Conservation (phyloP, 2,329 filamentous ascomycete species). For the Ophiocordyceps camponoti-floridani region DNA sequence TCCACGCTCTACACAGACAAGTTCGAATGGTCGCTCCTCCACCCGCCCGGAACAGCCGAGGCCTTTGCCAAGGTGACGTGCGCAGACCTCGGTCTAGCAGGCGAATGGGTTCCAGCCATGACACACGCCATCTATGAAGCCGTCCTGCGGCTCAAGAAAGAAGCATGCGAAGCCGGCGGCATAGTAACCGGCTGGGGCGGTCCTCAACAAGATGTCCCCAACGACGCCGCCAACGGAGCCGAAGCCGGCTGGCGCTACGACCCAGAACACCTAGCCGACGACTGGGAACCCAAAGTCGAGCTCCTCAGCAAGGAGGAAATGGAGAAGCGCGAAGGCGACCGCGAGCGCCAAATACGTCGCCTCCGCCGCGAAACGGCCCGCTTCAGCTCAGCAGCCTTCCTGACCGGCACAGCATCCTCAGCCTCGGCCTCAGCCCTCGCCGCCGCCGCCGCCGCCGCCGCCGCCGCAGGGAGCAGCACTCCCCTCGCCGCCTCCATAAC, state of each 20-base stretch:
- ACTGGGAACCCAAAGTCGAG: constrained; percentile 73
- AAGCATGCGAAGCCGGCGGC: constrained; percentile 82
- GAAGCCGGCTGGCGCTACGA: constrained; percentile 94
- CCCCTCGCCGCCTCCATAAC: background rate
- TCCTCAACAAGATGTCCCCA: constrained; percentile 51
- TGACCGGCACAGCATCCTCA: constrained; percentile 48
- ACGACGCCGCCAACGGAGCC: constrained; percentile 65
- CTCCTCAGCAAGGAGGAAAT: constrained; percentile 86
- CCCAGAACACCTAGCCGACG: constrained; percentile 68
- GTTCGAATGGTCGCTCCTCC: constrained; percentile 91
- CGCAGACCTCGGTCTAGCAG: constrained; percentile 71
- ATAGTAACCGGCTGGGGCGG: constrained; percentile 57
- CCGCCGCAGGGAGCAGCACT: background rate
- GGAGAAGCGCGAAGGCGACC: constrained; percentile 86
- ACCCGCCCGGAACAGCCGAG: constrained; percentile 82
- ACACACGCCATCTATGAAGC: constrained; percentile 96
- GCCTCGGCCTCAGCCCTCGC: too few species aligned
- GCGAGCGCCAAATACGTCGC: constrained; percentile 76
- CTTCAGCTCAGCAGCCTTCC: constrained; percentile 75
- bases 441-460: constrained; percentile 23
- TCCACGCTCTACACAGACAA: constrained; percentile 91
- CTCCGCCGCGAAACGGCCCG: constrained; percentile 79
- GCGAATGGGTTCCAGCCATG: constrained; percentile 89
- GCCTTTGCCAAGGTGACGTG: constrained; percentile 86
- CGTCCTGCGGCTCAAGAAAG: constrained; percentile 82